These are phyloP conservation scores for Claviceps arundinis DNA, from an alignment of 2,329 filamentous ascomycete species.

Conservation along the genomic window DNA sequence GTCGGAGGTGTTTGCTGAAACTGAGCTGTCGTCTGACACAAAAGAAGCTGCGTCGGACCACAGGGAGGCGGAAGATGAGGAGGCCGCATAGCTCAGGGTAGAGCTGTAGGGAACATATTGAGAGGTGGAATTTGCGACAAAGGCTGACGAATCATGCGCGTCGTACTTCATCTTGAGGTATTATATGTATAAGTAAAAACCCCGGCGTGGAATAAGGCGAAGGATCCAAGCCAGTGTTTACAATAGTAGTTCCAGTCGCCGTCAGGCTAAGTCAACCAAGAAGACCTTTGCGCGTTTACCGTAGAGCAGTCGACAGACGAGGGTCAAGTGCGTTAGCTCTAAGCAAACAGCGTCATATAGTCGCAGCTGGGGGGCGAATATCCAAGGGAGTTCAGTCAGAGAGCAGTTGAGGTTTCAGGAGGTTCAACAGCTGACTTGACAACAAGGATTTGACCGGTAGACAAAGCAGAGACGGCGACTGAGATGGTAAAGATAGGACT, in stretches of 20 bases:
- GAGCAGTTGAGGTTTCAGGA: constrained; percentile 26
- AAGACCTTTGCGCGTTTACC: constrained; percentile 23
- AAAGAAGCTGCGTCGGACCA: constrained; percentile 65
- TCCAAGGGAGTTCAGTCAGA: constrained; percentile 23
- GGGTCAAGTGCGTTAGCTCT: constrained; percentile 24
- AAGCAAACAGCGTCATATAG: constrained; percentile 22
- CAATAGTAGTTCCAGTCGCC: constrained; percentile 38
- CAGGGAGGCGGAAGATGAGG: constrained; percentile 62
- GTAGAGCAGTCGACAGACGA: constrained; percentile 18
- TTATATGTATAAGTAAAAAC: constrained; percentile 14
- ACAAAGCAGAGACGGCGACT: constrained; percentile 52
- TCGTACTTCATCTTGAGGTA: constrained; percentile 45
- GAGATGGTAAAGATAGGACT: constrained; percentile 32
- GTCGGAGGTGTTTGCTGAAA: constrained; percentile 48
- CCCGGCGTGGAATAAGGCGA: constrained; percentile 13
- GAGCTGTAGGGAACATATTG: constrained; percentile 51
- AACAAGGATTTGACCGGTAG: constrained; percentile 45
- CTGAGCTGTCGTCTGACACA: constrained; percentile 53
- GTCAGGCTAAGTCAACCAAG: constrained; percentile 37
- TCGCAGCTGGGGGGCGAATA: constrained; percentile 22
- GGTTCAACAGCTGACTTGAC: constrained; percentile 32
- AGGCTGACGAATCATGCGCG: constrained; percentile 39
- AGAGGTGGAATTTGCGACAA: constrained; percentile 24
- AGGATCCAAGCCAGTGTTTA: constrained; percentile 17
- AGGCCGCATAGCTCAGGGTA: constrained; percentile 60